Conservation (phyloP, 2,329 filamentous ascomycete species). For the Claviceps humidiphila region DNA sequence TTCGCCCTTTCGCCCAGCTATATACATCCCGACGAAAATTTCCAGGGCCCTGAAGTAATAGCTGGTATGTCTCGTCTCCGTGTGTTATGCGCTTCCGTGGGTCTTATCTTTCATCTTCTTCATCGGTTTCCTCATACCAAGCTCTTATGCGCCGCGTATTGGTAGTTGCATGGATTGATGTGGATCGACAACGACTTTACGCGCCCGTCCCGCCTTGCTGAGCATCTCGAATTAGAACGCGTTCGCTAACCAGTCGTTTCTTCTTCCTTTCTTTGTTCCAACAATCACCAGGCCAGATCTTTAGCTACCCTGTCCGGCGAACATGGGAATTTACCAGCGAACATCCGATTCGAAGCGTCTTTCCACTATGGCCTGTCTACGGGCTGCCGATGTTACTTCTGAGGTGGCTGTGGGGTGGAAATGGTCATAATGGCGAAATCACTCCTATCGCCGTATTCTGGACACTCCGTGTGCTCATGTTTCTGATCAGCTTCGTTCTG, state of each 20-base stretch:
- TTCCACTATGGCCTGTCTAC: slow-evolving; percentile 92
- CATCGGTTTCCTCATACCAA: not conserved
- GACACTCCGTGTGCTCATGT: slow-evolving; percentile 80
- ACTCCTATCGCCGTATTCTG: slow-evolving; percentile 84
- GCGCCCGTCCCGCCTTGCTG: not conserved
- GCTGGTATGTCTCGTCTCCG: slow-evolving; percentile 52
- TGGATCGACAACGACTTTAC: not conserved
- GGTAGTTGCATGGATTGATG: not conserved
- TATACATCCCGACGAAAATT: slow-evolving; percentile 96
- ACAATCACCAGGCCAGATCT: slow-evolving; percentile 60
- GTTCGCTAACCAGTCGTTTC: not conserved
- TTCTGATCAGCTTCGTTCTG: slow-evolving; percentile 85
- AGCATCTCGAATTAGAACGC: not conserved
- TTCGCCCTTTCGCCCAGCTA: slow-evolving; percentile 93
- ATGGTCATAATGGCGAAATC: slow-evolving; percentile 61
- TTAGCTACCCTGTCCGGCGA: slow-evolving; percentile 74
- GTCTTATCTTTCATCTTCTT: not conserved
- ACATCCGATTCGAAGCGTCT: slow-evolving; percentile 84
- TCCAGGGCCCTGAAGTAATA: slow-evolving; percentile 94
- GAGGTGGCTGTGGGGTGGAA: slow-evolving; percentile 83
- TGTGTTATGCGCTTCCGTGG: not conserved
- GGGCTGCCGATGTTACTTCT: slow-evolving; percentile 86
- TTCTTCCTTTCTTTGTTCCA: not conserved
- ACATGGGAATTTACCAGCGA: slow-evolving; percentile 95
- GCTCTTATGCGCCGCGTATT: not conserved